Base-by-base conservation (phyloP, 1,284 basidiomycete genomes). In the Malassezia pachydermatis region DNA sequence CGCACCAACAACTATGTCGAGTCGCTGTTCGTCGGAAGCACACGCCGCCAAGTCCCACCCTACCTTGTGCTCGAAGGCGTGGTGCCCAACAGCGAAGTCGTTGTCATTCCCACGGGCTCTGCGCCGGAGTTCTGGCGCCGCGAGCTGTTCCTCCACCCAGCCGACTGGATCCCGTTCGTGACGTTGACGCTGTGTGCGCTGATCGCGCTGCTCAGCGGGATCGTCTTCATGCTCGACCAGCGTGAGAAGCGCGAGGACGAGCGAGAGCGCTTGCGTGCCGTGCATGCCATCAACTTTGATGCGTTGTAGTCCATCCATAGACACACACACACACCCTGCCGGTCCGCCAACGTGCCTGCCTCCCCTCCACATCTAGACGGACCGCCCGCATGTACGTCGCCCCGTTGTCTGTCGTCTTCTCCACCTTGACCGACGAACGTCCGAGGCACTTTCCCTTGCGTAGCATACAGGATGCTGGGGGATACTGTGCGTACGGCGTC, bases 1-100 rank as follows among this genome's bases (percentile, higher is more conserved):
- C 80, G 94, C 35, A 98, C 92, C n/a, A 99, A 99, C 75, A 99
- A 99, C 73, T 99, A 99, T 74, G 88, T 99, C 65, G 94, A 99
- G 63, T 72, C 73, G 36, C 62, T 76, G 45, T 65, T 59, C 37
- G 62, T 68, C 38, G 70, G 62, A 17, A 60, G 58, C 33, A 66
- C 67, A 24, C 50, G 62, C n/a, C 43, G 64, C 22, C 81, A 85
- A 57, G 74, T 77, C 4, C 71, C 81, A 37, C 85, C 94, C 65
- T 84, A 76, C 58, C 86, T 92, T 68, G 83, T 84, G 61, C 83
- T 98, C 76, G 94, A 98, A 68, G 89, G 90, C 23, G 83, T 99
- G 14, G 88, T 99, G 36, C 94, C 94, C 1, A 98, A 99, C 72
- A 92, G 88, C 4, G 89, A 92, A 64, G 80, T 99, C 7, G 84